Evolutionary conservation across 148 eudicot species (phyloP), one percentile per base, ranked within the genome.

Genomic region (Fagopyrum esculentum): DNA sequence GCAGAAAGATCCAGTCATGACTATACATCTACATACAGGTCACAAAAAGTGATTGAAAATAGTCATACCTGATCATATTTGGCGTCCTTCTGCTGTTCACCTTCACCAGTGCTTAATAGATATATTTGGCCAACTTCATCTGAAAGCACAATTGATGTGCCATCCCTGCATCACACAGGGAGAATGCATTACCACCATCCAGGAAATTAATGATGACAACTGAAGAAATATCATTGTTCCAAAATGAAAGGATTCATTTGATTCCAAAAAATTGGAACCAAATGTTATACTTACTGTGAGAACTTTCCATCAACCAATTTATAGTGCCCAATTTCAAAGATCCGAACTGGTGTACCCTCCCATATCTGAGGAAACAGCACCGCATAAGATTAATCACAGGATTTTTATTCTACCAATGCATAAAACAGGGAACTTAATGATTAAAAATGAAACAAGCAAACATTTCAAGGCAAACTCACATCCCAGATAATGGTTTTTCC

Each of bases 231-330:
- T 26, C 35, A 60, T 60, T 9, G 43, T 60, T 60, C 40, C 9
- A 26, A 60, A 60, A 60, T 60, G 66, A 35, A 19, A 60, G 26
- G 66, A 60, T 60, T 22, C 35, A 60, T 9, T 60, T 8, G 35
- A 60, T 60, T 9, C 52, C 12, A 49, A 48, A 12, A 49, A 7
- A 49, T 35, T 49, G 45, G 46, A 66, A 11, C 71, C 5, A 43
- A 66, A 15, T 3, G 46, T 66, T 64, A 12, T 66, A 86, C 98
- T 87, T 90, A 94, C 98, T 85, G 90, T 47, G 98, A 94, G 76
- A 94, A 94, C 81, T 91, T 94, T 72, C 98, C 98, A 73, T 94
- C 98, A 55, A 94, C 98, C 90, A 94, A 84, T 81, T 94, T 94
- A 78, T 83, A 86, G 74, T 91, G 97, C 77, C 97, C 97, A 75